Conservation (phyloP, 352 stramenopile genomes). For the Globisporangium camurandrum region DNA sequence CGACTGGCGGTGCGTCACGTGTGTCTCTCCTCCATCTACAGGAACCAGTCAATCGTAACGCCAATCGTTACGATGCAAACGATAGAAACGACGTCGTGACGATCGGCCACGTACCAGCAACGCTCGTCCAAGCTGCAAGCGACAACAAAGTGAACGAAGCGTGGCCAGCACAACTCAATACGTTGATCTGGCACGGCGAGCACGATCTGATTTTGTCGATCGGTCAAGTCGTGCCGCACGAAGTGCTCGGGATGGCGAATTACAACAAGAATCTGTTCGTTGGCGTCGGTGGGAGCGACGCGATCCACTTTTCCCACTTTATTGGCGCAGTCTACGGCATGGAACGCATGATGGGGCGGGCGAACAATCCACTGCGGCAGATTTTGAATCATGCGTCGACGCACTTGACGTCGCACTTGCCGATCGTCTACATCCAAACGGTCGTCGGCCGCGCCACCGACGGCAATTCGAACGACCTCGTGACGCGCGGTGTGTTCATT, state of each 20-base stretch:
- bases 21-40: neutral
- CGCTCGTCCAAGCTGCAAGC: slow-evolving; percentile 91
- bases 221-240: slow-evolving; percentile 95
- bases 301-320: slow-evolving; percentile 98
- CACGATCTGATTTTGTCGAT: slow-evolving; percentile 94
- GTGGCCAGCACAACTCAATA: slow-evolving; percentile 96
- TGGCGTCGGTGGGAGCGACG: slow-evolving; percentile 88
- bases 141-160: slow-evolving; percentile 92
- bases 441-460: slow-evolving; percentile 82
- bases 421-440: slow-evolving; percentile 95
- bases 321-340: slow-evolving; percentile 97
- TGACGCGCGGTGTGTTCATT: slow-evolving; percentile 92
- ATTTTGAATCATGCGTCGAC: slow-evolving; percentile 95
- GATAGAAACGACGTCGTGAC: slow-evolving; percentile 93
- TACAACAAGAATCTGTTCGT: slow-evolving; percentile 99
- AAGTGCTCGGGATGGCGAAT: slow-evolving; percentile 99
- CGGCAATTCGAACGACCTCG: slow-evolving; percentile 32
- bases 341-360: slow-evolving; percentile 97
- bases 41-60: neutral
- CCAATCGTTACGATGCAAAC: neutral
- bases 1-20: slow-evolving; percentile 84
- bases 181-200: slow-evolving; percentile 88
- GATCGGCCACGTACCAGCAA: slow-evolving; percentile 90
- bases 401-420: slow-evolving; percentile 85
- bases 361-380: slow-evolving; percentile 91